These are phyloP conservation scores for Huntiella abstrusa DNA, from an alignment of 2,329 filamentous ascomycete genomes.

Conservation along the genomic window DNA sequence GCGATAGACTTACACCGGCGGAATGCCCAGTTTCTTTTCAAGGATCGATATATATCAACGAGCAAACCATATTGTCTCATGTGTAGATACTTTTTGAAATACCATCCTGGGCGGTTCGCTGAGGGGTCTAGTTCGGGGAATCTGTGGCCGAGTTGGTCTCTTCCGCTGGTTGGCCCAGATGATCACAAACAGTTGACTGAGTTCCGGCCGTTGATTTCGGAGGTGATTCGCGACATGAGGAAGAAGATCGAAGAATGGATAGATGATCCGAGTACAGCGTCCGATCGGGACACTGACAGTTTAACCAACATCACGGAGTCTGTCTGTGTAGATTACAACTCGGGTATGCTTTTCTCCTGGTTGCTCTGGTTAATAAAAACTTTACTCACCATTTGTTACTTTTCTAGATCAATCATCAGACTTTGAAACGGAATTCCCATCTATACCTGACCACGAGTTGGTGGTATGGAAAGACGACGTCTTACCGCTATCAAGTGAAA, in stretches of 20 bases:
- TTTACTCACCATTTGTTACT: too few relatives aligned
- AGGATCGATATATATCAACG: neutral
- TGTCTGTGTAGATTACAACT: neutral
- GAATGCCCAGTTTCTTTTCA: neutral
- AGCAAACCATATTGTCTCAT: slow-evolving; percentile 4
- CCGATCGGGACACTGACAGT: neutral
- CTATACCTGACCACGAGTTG: too few relatives aligned
- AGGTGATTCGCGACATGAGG: neutral
- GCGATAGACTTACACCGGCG: neutral
- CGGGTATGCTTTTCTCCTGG: too few relatives aligned
- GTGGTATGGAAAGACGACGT: too few relatives aligned
- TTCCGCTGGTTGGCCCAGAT: neutral
- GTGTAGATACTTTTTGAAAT: slow-evolving; percentile 3
- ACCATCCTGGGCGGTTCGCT: neutral
- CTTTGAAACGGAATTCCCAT: too few relatives aligned
- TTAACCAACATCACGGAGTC: neutral
- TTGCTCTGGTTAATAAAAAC: too few relatives aligned
- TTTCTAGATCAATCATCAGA: too few relatives aligned
- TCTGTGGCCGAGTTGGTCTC: slow-evolving; percentile 2
- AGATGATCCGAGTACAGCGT: neutral
- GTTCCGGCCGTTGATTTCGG: neutral
- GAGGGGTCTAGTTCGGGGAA: neutral
- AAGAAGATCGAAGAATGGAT: neutral
- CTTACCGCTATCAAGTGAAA: too few relatives aligned
- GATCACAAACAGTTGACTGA: neutral